Conservation (phyloP, 2,329 filamentous ascomycete species). For the Fonsecaea erecta region DNA sequence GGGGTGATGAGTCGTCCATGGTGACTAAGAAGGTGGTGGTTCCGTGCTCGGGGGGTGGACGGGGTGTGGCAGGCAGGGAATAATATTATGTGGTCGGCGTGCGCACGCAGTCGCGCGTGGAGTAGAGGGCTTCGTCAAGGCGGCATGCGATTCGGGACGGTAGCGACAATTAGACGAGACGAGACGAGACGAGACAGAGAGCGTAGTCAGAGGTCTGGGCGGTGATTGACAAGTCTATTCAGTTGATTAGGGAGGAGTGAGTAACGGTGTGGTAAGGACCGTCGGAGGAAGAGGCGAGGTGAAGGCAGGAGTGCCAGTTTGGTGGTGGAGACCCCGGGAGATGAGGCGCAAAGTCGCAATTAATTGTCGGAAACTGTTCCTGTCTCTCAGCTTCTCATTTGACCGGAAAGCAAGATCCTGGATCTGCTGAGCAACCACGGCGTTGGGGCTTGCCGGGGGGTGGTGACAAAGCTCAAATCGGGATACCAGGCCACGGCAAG, state of each 20-base stretch:
- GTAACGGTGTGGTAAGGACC: neutral
- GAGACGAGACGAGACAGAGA: neutral
- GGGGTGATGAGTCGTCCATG: constrained; percentile 29
- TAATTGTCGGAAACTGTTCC: constrained; percentile 13
- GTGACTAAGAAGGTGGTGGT: constrained; percentile 23
- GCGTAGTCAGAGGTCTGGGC: neutral
- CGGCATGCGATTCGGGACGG: constrained; percentile 20
- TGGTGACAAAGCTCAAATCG: constrained; percentile 2
- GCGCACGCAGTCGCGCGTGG: constrained; percentile 23
- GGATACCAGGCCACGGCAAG: neutral
- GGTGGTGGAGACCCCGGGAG: constrained; percentile 10
- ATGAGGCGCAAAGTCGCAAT: constrained; percentile 10
- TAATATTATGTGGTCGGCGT: neutral
- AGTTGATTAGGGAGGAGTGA: neutral
- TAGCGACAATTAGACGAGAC: neutral
- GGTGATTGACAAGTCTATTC: constrained; percentile 3
- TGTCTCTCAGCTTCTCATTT: constrained; percentile 10
- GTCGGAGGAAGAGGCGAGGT: neutral
- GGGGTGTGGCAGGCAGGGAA: constrained; percentile 1
- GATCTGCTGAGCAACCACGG: constrained; percentile 24
- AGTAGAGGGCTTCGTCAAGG: constrained; percentile 3
- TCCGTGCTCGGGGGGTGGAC: neutral
- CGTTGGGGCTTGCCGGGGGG: neutral
- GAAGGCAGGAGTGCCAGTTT: neutral
- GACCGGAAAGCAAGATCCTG: constrained; percentile 6